Evolutionary conservation across 2,329 filamentous ascomycete genomes (phyloP).

Genomic region (Aspergillus udagawae): DNA sequence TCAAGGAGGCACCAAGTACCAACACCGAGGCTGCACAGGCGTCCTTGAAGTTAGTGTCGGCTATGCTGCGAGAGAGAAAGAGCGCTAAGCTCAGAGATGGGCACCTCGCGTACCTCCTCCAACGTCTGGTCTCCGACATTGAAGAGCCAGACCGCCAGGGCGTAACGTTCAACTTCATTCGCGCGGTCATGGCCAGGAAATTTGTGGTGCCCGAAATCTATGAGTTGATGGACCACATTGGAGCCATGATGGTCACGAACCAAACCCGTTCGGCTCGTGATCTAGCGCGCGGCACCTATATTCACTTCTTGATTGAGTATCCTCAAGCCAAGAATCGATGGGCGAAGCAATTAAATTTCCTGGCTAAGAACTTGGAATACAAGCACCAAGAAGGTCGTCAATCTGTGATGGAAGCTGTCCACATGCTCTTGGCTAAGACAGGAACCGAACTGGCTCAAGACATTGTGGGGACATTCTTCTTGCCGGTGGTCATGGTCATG

Average conservation of each 20-base stretch:
- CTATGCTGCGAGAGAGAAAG: constrained; percentile 75
- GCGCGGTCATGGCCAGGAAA: constrained; percentile 78
- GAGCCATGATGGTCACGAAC: constrained; percentile 92
- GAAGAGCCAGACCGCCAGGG: constrained; percentile 91
- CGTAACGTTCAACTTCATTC: constrained; percentile 89
- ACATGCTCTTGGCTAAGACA: constrained; percentile 81
- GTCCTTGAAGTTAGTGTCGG: constrained; percentile 80
- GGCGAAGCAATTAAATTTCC: constrained; percentile 82
- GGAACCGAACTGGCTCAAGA: constrained; percentile 79
- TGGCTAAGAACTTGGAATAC: constrained; percentile 88
- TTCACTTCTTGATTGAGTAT: constrained; percentile 92
- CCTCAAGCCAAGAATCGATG: constrained; percentile 87
- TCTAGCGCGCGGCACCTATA: constrained; percentile 80
- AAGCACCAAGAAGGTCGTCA: constrained; percentile 81
- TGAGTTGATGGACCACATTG: constrained; percentile 83
- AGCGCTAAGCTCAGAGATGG: constrained; percentile 73
- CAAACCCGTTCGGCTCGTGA: constrained; percentile 85
- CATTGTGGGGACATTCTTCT: constrained; percentile 74
- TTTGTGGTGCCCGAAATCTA: constrained; percentile 85
- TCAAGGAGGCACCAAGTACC: constrained; percentile 72
- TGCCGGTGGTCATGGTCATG: constrained; percentile 78
- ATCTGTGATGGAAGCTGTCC: constrained; percentile 88
- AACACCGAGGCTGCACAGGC: constrained; percentile 82
- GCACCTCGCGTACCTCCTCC: constrained; percentile 76
- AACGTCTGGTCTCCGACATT: constrained; percentile 78